A percentile compares a stretch with the other conserved stretches of the same genome.
Evolutionary conservation across 805 yeast genomes (phyloP).

Genomic region (Yamadazyma insecticola): DNA sequence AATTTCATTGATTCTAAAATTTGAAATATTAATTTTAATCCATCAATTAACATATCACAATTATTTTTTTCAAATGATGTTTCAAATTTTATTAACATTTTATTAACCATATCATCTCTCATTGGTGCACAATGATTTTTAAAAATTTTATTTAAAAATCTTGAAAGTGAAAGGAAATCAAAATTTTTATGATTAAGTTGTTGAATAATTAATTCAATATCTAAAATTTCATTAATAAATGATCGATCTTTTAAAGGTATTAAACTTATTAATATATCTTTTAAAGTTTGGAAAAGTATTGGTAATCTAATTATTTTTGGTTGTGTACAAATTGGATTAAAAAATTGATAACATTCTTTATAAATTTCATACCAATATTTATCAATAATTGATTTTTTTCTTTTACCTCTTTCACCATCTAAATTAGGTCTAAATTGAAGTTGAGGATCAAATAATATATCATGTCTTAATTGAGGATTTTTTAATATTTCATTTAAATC

Average conservation of each 20-base stretch:
- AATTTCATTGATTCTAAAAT: conserved; percentile 91
- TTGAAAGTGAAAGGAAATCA: conserved; percentile 64
- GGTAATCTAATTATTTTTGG: conserved; percentile 48
- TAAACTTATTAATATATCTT: conserved; percentile 68
- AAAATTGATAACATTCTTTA: conserved; percentile 54
- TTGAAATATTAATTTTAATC: conserved; percentile 70
- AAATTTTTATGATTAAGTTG: conserved; percentile 68
- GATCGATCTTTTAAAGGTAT: conserved; percentile 73
- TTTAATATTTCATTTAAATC: conserved; percentile 84
- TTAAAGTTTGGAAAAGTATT: conserved; percentile 68
- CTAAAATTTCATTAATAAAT: conserved; percentile 66
- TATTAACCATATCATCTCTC: conserved; percentile 87
- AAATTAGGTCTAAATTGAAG: conserved; percentile 86
- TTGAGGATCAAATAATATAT: conserved; percentile 86
- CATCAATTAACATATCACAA: conserved; percentile 59
- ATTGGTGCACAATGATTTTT: conserved; percentile 93
- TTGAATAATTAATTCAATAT: conserved; percentile 70
- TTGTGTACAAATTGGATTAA: conserved; percentile 2
- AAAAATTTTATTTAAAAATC: conserved; percentile 72
- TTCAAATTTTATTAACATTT: conserved; percentile 61
- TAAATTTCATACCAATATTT: conserved; percentile 80
- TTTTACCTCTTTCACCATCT: conserved; percentile 84
- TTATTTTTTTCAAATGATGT: conserved; percentile 45
- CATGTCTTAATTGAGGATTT: conserved; percentile 91
- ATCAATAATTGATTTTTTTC: conserved; percentile 72